These are phyloP conservation scores for Tylopilus rubrobrunneus DNA, from an alignment of 768 basidiomycete species.

Conservation along the genomic window DNA sequence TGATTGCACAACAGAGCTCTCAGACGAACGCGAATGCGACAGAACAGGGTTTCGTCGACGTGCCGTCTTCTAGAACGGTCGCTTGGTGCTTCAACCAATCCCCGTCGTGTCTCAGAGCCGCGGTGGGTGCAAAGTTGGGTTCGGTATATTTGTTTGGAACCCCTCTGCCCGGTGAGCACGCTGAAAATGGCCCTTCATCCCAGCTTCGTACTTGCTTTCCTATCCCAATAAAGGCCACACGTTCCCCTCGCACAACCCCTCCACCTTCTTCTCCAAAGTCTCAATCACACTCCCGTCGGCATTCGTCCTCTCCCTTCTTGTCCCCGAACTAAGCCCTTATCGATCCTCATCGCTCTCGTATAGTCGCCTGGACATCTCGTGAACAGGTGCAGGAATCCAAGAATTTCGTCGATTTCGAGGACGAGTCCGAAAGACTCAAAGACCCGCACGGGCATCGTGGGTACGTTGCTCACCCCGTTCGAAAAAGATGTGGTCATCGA, in stretches of 20 bases:
- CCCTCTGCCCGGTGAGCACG: conserved; percentile 20
- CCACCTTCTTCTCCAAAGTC: conserved; percentile 21
- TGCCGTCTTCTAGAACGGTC: conserved; percentile 13
- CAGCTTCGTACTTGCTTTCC: conserved; percentile 11
- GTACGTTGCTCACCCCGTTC: conserved; percentile 28
- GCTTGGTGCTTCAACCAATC: conserved; percentile 15
- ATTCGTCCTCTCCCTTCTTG: conserved; percentile 36
- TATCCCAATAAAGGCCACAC: background rate
- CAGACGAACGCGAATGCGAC: conserved; percentile 10
- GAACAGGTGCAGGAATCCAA: conserved; percentile 75
- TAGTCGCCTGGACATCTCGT: conserved; percentile 67
- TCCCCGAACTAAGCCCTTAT: conserved; percentile 42
- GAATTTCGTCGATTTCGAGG: conserved; percentile 78
- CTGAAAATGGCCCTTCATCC: conserved; percentile 5
- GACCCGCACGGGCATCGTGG: conserved; percentile 34
- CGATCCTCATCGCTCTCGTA: conserved; percentile 51
- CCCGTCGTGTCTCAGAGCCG: conserved; percentile 13
- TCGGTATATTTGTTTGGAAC: conserved; percentile 29
- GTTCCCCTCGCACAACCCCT: conserved; percentile 7
- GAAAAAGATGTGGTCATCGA: conserved; percentile 29
- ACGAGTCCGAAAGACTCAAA: conserved; percentile 73
- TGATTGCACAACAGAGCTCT: conserved; percentile 3
- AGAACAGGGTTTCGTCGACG: conserved; percentile 25
- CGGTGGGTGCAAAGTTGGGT: conserved; percentile 21
- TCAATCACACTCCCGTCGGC: conserved; percentile 22